Evolutionary conservation across 805 yeast species (phyloP).

Genomic region (Blastobotrys americana): DNA sequence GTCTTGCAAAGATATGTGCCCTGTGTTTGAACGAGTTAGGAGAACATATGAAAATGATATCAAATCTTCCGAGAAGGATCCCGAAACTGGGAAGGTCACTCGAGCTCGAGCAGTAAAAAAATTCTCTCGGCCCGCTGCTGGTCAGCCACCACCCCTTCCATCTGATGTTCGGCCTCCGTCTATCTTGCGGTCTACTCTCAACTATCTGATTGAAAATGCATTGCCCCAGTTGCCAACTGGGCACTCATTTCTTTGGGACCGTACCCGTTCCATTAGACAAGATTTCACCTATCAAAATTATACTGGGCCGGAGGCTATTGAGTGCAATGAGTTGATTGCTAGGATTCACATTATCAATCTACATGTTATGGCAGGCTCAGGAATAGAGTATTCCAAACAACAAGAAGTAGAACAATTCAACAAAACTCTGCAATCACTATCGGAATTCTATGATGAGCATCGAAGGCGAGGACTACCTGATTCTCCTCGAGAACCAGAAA

Average conservation of each 20-base stretch:
- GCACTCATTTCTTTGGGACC: slow-evolving; percentile 92
- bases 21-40: slow-evolving; percentile 82
- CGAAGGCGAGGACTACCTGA: slow-evolving; percentile 53
- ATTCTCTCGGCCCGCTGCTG: slow-evolving; percentile 95
- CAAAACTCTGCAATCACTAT: slow-evolving; percentile 79
- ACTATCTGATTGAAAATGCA: slow-evolving; percentile 60
- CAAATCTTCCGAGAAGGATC: slow-evolving; percentile 65
- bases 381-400: slow-evolving; percentile 76
- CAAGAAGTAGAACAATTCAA: slow-evolving; percentile 94
- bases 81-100: slow-evolving; percentile 50
- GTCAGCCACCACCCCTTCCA: slow-evolving; percentile 95
- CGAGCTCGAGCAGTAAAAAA: slow-evolving; percentile 70
- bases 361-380: slow-evolving; percentile 76
- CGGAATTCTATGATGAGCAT: slow-evolving; percentile 79
- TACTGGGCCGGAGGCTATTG: slow-evolving; percentile 87
- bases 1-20: slow-evolving; percentile 91
- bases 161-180: slow-evolving; percentile 95
- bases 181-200: slow-evolving; percentile 55
- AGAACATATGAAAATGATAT: slow-evolving; percentile 84
- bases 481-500: slow-evolving; percentile 71
- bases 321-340: slow-evolving; percentile 86
- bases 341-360: slow-evolving; percentile 75
- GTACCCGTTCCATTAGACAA: slow-evolving; percentile 93
- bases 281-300: slow-evolving; percentile 95
- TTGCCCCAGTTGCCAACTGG: slow-evolving; percentile 68